Conservation (phyloP, 1,139 yeast species). For the Lizanozyma gosingica region DNA sequence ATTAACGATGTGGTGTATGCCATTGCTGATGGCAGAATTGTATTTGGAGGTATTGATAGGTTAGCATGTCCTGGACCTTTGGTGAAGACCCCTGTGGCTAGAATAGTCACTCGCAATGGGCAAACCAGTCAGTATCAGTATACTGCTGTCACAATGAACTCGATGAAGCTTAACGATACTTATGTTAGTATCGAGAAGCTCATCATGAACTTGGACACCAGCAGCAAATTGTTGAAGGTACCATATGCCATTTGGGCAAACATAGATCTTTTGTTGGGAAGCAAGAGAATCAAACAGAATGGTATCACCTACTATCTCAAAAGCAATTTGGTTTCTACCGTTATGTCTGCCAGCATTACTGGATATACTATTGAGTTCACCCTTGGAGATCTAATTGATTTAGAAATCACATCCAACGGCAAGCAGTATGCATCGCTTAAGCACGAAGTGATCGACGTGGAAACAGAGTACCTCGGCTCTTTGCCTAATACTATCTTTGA, state of each 20-base stretch:
- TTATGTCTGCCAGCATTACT: neutral
- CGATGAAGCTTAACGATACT: slow-evolving; percentile 7
- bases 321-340: neutral
- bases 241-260: slow-evolving; percentile 3
- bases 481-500: slow-evolving; percentile 14
- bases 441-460: neutral
- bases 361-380: neutral
- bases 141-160: slow-evolving; percentile 13
- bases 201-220: slow-evolving; percentile 15
- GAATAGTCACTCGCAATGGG: slow-evolving; percentile 6
- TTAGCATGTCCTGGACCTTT: slow-evolving; percentile 11
- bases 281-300: neutral
- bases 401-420: neutral
- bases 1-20: slow-evolving; percentile 10
- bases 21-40: slow-evolving; percentile 6
- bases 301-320: neutral
- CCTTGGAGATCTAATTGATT: neutral
- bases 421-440: neutral
- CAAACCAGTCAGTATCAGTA: neutral
- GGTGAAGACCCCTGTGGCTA: slow-evolving; percentile 11
- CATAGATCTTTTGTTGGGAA: neutral
- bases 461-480: slow-evolving; percentile 9
- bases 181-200: slow-evolving; percentile 11
- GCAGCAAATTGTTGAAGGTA: slow-evolving; percentile 8
- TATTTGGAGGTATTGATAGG: slow-evolving; percentile 17